Conservation (phyloP, 108 stramenopile genomes). For the Pseudonitzschia pungens region DNA sequence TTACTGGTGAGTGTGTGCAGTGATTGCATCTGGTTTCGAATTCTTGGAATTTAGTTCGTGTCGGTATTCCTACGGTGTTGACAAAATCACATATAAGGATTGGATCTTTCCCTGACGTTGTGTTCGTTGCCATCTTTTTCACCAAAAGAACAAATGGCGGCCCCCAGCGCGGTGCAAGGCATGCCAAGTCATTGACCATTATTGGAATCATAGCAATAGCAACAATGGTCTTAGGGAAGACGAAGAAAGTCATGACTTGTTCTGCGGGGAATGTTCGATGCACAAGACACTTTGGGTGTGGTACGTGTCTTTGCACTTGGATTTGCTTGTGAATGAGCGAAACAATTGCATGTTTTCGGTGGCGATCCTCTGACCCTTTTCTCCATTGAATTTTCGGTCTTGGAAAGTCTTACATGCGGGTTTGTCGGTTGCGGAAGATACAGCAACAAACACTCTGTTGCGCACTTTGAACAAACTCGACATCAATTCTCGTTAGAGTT, state of each 20-base stretch:
- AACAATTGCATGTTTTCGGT: too few species aligned
- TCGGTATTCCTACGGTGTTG: too few species aligned
- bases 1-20: constrained; percentile 29
- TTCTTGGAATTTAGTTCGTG: too few species aligned
- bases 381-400: neutral
- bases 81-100: neutral
- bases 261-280: constrained; percentile 78
- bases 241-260: constrained; percentile 28
- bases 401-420: constrained; percentile 80
- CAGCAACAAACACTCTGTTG: constrained; percentile 79
- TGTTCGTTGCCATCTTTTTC: neutral
- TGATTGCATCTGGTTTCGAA: neutral
- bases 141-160: constrained; percentile 57
- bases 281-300: constrained; percentile 91
- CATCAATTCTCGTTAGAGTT: constrained; percentile 95
- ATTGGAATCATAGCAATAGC: constrained; percentile 36
- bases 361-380: neutral
- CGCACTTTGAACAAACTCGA: constrained; percentile 74
- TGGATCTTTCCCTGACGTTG: neutral
- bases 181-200: constrained; percentile 64
- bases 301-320: neutral
- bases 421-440: constrained; percentile 95
- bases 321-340: too few species aligned
- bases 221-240: constrained; percentile 7
- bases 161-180: constrained; percentile 57